Percentiles rank a stretch among this genome's conserved stretches.
These are phyloP conservation scores for Colletotrichum cordylinicola DNA, from an alignment of 2,329 filamentous ascomycete genomes.

Conservation along the genomic window DNA sequence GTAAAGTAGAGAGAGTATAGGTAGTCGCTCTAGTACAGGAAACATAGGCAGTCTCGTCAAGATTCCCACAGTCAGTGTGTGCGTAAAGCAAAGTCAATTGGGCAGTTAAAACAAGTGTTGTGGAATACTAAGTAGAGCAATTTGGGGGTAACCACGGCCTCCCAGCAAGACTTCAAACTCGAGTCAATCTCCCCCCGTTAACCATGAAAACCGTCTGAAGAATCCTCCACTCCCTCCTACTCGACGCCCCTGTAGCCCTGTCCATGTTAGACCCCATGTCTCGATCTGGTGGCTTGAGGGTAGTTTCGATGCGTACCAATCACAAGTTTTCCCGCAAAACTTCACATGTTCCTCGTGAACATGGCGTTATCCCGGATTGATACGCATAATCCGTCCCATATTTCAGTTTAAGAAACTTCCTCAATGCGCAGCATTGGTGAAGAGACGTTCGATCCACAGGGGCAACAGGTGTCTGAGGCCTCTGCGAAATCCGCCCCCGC, in stretches of 20 bases:
- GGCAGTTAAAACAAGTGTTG: background rate
- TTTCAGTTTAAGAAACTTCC: background rate
- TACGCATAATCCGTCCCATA: background rate
- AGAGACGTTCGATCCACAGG: background rate
- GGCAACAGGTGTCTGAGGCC: background rate
- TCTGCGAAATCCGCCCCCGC: fast-evolving
- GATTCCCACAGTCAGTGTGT: background rate
- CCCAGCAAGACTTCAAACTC: background rate
- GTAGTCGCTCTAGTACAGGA: too few relatives aligned
- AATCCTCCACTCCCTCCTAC: background rate
- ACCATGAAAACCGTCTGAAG: background rate
- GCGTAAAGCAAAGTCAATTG: background rate
- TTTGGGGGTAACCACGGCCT: background rate
- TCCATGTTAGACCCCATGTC: background rate
- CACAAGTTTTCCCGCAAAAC: background rate
- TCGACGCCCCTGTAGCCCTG: background rate
- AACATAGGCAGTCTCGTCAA: background rate
- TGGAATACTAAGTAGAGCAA: background rate
- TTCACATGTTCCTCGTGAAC: background rate
- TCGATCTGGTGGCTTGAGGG: background rate
- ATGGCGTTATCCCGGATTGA: background rate
- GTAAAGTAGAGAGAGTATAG: too few relatives aligned
- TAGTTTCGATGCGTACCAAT: constrained; percentile 5
- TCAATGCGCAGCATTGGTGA: too few relatives aligned
- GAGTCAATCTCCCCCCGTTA: background rate